Evolutionary conservation across 1,284 basidiomycete genomes (phyloP).

Genomic region (Cutaneotrichosporon cutaneum): DNA sequence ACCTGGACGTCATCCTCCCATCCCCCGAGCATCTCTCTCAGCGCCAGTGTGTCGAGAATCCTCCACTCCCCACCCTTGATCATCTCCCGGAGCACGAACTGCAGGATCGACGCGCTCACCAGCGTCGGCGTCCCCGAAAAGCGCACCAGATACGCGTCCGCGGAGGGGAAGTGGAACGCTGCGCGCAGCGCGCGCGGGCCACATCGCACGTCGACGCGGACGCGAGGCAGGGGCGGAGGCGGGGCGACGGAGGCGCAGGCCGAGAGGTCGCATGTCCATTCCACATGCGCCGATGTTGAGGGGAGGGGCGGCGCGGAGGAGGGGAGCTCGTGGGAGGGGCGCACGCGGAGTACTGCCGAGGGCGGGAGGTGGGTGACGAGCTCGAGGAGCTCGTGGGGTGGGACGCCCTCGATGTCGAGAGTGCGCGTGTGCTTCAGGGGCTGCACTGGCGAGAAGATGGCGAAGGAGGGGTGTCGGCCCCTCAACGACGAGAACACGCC

Average conservation of each 20-base stretch:
- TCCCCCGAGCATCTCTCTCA: too few species aligned
- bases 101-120: not conserved
- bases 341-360: not conserved
- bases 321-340: not conserved
- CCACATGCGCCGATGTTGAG: not conserved
- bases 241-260: not conserved
- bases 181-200: not conserved
- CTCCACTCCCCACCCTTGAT: not conserved
- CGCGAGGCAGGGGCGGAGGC: not conserved
- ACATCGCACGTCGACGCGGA: not conserved
- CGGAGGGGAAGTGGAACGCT: not conserved
- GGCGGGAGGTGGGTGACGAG: not conserved
- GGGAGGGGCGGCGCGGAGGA: not conserved
- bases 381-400: too few species aligned
- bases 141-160: not conserved
- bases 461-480: too few species aligned
- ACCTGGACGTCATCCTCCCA: too few species aligned
- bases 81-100: not conserved
- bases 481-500: not conserved
- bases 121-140: not conserved
- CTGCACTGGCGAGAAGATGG: too few species aligned
- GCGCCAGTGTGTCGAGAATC: too few species aligned
- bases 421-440: not conserved
- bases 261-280: not conserved
- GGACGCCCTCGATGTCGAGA: not conserved